Conservation (phyloP, 352 stramenopile species). For the Globisporangium sylvaticum region DNA sequence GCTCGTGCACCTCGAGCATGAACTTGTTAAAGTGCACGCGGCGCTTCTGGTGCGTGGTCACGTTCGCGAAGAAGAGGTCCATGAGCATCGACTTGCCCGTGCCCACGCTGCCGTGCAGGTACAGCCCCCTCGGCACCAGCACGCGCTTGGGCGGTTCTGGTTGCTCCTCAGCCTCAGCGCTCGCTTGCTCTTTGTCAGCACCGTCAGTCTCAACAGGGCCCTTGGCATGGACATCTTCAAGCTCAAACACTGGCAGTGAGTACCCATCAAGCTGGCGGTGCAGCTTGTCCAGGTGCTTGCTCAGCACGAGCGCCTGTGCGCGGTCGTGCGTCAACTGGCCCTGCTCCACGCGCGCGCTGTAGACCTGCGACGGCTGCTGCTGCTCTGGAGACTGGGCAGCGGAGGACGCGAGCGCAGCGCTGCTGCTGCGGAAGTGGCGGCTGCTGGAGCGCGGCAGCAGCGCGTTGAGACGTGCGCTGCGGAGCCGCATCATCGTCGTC, state of each 20-base stretch:
- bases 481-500: constrained; percentile 2
- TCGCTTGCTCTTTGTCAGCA: neutral
- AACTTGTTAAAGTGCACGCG: constrained; percentile 98
- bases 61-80: constrained; percentile 90
- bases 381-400: neutral
- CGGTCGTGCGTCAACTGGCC: constrained; percentile 26
- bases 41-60: constrained; percentile 65
- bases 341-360: constrained; percentile 24
- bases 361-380: constrained; percentile 27
- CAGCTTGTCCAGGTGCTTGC: constrained; percentile 58
- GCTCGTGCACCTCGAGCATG: constrained; percentile 93
- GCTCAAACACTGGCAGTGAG: constrained; percentile 30
- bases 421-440: neutral
- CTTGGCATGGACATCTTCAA: neutral
- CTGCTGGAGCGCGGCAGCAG: neutral
- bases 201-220: neutral
- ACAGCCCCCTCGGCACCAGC: constrained; percentile 85
- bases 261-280: constrained; percentile 52
- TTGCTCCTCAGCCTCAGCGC: neutral
- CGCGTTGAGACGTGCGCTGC: neutral
- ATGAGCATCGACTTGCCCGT: constrained; percentile 97
- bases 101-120: constrained; percentile 93
- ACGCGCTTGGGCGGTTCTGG: constrained; percentile 15
- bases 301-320: constrained; percentile 26
- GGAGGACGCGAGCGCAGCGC: neutral